A percentile compares a stretch with the other conserved stretches of the same genome.
Conservation (phyloP, 2,329 filamentous ascomycete species). For the Apiospora sp. region DNA sequence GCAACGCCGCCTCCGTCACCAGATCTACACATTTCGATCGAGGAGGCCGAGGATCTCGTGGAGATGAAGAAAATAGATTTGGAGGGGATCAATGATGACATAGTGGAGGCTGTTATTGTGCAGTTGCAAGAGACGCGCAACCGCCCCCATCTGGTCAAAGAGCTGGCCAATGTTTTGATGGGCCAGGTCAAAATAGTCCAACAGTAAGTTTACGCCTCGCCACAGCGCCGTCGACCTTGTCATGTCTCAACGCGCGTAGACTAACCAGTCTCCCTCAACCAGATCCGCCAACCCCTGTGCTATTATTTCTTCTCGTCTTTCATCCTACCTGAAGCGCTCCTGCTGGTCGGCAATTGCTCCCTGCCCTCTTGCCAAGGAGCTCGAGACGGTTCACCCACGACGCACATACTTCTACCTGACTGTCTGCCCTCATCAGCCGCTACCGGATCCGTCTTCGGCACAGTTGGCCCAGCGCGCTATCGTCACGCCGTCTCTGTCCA, state of each 20-base stretch:
- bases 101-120: conserved; percentile 88
- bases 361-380: conserved; percentile 91
- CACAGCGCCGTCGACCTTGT: conserved; percentile 28
- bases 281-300: conserved; percentile 96
- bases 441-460: conserved; percentile 68
- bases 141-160: conserved; percentile 92
- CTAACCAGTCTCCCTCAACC: conserved; percentile 34
- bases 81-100: conserved; percentile 90
- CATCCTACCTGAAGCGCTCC: conserved; percentile 86
- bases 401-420: conserved; percentile 97
- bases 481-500: conserved; percentile 86
- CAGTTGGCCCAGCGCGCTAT: conserved; percentile 64
- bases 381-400: conserved; percentile 90
- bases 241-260: neutral
- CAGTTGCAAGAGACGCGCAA: conserved; percentile 92
- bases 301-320: conserved; percentile 91
- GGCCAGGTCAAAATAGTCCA: conserved; percentile 83
- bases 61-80: conserved; percentile 71
- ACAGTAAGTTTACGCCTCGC: conserved; percentile 71
- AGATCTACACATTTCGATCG: conserved; percentile 52
- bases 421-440: conserved; percentile 82
- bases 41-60: conserved; percentile 44
- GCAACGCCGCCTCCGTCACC: conserved; percentile 81
- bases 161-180: conserved; percentile 82
- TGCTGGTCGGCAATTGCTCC: conserved; percentile 80